Percentiles rank a stretch among this genome's conserved stretches.
Conservation (phyloP, 345 rosid genomes). For the Turnera subulata region DNA sequence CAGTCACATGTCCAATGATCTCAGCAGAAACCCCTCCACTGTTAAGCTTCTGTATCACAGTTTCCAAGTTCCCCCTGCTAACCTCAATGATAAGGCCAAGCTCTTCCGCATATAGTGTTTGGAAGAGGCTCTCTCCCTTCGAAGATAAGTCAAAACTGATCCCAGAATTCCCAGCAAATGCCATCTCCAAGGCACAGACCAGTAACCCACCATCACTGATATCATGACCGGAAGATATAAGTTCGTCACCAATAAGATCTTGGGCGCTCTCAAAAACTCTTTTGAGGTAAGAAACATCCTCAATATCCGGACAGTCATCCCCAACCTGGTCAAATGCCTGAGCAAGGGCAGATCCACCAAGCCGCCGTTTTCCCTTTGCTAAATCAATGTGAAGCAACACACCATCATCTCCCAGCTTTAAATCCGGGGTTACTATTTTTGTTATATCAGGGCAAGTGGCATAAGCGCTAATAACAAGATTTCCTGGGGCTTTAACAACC, state of each 20-base stretch:
- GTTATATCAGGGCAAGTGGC: constrained; percentile 87
- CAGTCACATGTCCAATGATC: constrained; percentile 68
- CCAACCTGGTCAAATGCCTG: constrained; percentile 86
- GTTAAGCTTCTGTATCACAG: constrained; percentile 49
- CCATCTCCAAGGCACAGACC: constrained; percentile 77
- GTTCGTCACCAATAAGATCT: constrained; percentile 49
- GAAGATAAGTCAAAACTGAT: constrained; percentile 53
- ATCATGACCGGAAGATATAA: constrained; percentile 88
- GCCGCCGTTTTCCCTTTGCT: constrained; percentile 73
- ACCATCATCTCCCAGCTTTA: constrained; percentile 71
- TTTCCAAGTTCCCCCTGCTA: constrained; percentile 51
- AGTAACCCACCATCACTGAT: constrained; percentile 92
- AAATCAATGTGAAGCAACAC: constrained; percentile 74
- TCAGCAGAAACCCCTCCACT: constrained; percentile 45
- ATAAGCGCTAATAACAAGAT: constrained; percentile 83
- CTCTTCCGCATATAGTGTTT: constrained; percentile 82
- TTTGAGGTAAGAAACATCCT: constrained; percentile 70
- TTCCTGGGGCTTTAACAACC: constrained; percentile 93
- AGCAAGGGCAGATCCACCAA: constrained; percentile 92
- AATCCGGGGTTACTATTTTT: constrained; percentile 84
- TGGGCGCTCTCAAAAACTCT: constrained; percentile 68
- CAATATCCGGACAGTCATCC: constrained; percentile 81
- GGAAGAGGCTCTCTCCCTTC: constrained; percentile 56
- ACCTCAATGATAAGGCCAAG: constrained; percentile 83
- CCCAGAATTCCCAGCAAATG: constrained; percentile 89